These are phyloP conservation scores for Hypoxylon rickii DNA, from an alignment of 495 filamentous ascomycete species.

Conservation along the genomic window DNA sequence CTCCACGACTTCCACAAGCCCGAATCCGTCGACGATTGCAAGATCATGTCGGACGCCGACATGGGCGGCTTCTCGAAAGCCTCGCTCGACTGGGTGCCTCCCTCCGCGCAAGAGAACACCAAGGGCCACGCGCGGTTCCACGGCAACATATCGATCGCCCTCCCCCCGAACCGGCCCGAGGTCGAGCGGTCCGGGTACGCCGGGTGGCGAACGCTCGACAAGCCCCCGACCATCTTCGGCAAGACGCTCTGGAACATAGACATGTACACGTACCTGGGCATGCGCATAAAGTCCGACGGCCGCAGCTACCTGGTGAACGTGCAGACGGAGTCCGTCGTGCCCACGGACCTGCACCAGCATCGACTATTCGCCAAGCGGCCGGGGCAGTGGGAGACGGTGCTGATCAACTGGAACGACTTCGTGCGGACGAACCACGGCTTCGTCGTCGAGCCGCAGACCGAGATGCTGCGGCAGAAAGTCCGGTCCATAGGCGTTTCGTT, in stretches of 20 bases:
- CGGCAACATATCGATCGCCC: conserved; percentile 82
- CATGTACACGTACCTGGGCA: conserved; percentile 80
- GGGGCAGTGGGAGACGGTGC: conserved; percentile 89
- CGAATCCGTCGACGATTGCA: conserved; percentile 66
- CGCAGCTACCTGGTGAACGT: conserved; percentile 93
- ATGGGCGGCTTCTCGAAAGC: conserved; percentile 84
- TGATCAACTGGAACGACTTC: conserved; percentile 89
- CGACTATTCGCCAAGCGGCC: conserved; percentile 79
- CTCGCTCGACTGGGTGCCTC: conserved; percentile 67
- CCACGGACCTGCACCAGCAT: conserved; percentile 95
- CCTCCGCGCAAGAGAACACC: conserved; percentile 43
- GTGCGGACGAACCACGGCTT: conserved; percentile 91
- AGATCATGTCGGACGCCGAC: conserved; percentile 82
- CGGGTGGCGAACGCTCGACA: conserved; percentile 76
- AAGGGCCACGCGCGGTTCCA: conserved; percentile 72
- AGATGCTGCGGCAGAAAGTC: conserved; percentile 82
- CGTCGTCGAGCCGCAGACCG: conserved; percentile 88
- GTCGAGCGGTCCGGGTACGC: conserved; percentile 81
- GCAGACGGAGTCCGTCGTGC: conserved; percentile 89
- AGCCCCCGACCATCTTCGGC: conserved; percentile 72
- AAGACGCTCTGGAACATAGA: conserved; percentile 85
- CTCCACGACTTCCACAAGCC: conserved; percentile 70
- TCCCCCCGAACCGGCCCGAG: conserved; percentile 73
- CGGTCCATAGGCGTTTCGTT: conserved; percentile 83
- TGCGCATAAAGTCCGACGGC: conserved; percentile 91